phyloP scores from a whole-genome alignment of 2,329 filamentous ascomycete genomes.

The Mollisia scopiformis region DNA sequence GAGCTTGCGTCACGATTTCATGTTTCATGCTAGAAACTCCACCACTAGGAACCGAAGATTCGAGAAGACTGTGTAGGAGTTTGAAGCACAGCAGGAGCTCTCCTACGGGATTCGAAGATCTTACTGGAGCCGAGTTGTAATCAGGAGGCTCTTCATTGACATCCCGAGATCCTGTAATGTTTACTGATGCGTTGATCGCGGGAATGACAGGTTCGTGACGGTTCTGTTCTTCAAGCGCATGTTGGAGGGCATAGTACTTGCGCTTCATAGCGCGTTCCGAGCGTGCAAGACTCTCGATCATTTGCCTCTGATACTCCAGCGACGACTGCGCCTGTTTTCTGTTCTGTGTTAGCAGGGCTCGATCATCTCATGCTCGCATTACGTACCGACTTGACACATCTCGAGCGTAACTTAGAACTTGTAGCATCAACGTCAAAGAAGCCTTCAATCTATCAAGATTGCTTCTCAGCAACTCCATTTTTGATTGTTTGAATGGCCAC shows the following conservation, averaged over 20 bases:
- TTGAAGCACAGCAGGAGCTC: slow-evolving; percentile 17
- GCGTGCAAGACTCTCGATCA: slow-evolving; percentile 18
- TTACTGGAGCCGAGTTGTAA: background rate
- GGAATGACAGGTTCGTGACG: background rate
- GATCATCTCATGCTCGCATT: background rate
- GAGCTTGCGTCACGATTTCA: background rate
- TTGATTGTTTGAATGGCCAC: slow-evolving; percentile 20
- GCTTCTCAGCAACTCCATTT: slow-evolving; percentile 18
- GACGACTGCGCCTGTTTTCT: slow-evolving; percentile 12
- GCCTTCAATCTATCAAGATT: slow-evolving; percentile 21
- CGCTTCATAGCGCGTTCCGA: slow-evolving; percentile 12
- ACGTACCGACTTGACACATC: slow-evolving; percentile 12
- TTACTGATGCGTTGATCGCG: background rate
- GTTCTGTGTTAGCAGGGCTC: background rate
- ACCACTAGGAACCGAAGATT: background rate
- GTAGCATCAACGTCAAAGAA: slow-evolving; percentile 18
- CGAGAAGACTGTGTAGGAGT: slow-evolving; percentile 10
- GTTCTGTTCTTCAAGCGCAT: background rate
- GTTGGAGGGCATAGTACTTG: slow-evolving; percentile 6
- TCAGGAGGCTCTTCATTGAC: background rate
- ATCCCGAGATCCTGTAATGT: background rate
- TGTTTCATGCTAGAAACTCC: background rate
- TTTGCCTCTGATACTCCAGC: slow-evolving; percentile 13
- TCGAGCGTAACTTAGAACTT: slow-evolving; percentile 18
- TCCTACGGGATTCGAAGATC: background rate